phyloP scores from a whole-genome alignment of 2,329 filamentous ascomycete species.

The Clarireedia hainanense region DNA sequence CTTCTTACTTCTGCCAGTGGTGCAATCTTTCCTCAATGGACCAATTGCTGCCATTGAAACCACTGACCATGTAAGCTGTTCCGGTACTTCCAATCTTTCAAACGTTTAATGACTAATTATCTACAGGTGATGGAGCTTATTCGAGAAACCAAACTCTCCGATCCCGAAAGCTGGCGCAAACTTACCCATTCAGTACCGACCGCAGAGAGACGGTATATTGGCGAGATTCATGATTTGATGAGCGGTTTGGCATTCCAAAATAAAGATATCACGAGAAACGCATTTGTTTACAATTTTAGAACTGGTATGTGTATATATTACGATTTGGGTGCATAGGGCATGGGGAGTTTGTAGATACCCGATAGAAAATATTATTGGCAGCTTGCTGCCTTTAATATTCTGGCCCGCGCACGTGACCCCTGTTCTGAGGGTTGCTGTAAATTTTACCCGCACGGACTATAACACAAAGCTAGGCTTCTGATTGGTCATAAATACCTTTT shows the following conservation, averaged over 20 bases:
- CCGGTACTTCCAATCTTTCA: neutral
- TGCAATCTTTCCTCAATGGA: constrained; percentile 64
- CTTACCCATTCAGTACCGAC: constrained; percentile 72
- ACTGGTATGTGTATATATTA: constrained; percentile 81
- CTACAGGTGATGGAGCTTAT: constrained; percentile 55
- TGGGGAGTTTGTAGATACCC: constrained; percentile 2
- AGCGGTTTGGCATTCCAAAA: constrained; percentile 51
- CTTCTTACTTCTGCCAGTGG: constrained; percentile 33
- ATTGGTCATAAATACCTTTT: too few relatives aligned
- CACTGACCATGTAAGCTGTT: constrained; percentile 57
- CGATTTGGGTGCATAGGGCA: constrained; percentile 48
- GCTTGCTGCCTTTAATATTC: too few relatives aligned
- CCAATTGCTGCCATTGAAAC: constrained; percentile 86
- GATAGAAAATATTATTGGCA: too few relatives aligned
- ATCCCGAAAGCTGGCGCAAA: constrained; percentile 75
- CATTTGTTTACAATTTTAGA: constrained; percentile 87
- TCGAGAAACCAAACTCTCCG: constrained; percentile 64
- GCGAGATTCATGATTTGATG: constrained; percentile 74
- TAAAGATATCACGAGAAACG: constrained; percentile 55
- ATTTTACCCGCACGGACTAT: too few relatives aligned
- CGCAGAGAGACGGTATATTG: constrained; percentile 72
- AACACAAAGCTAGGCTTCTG: too few relatives aligned
- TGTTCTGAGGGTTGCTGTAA: too few relatives aligned
- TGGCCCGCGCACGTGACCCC: too few relatives aligned
- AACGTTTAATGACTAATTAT: neutral